Conservation (phyloP, 352 stramenopile genomes). For the Phytopythium sindhum region DNA sequence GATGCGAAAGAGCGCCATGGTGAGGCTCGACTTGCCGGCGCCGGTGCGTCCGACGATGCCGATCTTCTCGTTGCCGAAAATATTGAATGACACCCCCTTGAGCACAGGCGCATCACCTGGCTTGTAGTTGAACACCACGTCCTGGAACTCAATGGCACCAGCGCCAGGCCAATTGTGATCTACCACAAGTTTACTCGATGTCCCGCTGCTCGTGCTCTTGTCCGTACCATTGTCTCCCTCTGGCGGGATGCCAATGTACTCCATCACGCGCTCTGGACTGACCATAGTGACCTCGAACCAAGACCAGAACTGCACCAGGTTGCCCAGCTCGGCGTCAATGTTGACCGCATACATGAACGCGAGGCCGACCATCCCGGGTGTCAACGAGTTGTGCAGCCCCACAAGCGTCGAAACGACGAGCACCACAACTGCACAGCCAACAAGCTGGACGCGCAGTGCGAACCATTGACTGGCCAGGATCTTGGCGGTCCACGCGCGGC, state of each 20-base stretch:
- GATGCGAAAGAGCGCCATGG: constrained; percentile 84
- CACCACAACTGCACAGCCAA: constrained; percentile 81
- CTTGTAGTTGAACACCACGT: constrained; percentile 83
- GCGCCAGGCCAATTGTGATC: constrained; percentile 47
- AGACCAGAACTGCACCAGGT: constrained; percentile 48
- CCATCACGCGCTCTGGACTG: constrained; percentile 77
- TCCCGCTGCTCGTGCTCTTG: not conserved
- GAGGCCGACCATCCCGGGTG: constrained; percentile 52
- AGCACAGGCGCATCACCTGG: constrained; percentile 38
- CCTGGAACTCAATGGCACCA: constrained; percentile 69
- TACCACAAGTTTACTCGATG: not conserved
- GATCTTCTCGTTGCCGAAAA: constrained; percentile 57
- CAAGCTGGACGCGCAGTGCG: constrained; percentile 34
- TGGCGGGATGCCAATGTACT: constrained; percentile 33
- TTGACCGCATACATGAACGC: constrained; percentile 85
- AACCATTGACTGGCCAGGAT: constrained; percentile 24
- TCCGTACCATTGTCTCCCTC: not conserved
- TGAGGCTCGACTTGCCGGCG: constrained; percentile 82
- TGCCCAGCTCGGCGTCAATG: constrained; percentile 64
- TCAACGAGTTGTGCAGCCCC: constrained; percentile 16
- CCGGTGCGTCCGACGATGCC: constrained; percentile 90
- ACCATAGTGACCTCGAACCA: constrained; percentile 61
- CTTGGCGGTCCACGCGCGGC: constrained; percentile 16
- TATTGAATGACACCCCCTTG: constrained; percentile 8
- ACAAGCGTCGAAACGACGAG: constrained; percentile 36